Conservation (phyloP, 106 monocot species). For the Ottelia alismoides region DNA sequence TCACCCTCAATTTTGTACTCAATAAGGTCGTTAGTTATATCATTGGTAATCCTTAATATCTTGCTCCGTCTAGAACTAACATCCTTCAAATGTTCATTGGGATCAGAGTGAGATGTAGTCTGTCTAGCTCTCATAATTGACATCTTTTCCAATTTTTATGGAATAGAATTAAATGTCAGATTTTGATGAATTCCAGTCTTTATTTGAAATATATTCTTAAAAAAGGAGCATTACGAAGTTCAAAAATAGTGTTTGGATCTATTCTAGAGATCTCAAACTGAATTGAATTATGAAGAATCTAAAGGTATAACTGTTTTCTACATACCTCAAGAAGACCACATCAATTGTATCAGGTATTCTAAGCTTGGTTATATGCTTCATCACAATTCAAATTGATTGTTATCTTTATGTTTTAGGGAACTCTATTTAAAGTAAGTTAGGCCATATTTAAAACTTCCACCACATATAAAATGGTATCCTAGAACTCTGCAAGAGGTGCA, state of each 20-base stretch:
- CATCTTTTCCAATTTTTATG: not conserved
- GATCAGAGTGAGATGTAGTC: not conserved
- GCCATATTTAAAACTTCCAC: not conserved
- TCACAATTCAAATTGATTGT: no score
- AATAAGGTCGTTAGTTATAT: not conserved
- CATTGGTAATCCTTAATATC: not conserved
- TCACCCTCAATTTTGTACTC: not conserved
- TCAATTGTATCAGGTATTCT: not conserved
- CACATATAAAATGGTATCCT: no score
- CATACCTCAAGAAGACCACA: no score
- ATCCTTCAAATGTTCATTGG: not conserved
- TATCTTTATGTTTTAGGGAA: not conserved
- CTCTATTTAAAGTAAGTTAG: not conserved
- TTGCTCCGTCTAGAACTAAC: not conserved
- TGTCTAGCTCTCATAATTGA: not conserved
- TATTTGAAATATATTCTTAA: no score
- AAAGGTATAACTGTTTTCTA: not conserved
- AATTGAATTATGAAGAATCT: not conserved
- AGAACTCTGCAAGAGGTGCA: no score
- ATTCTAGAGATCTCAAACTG: not conserved
- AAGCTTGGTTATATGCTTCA: not conserved
- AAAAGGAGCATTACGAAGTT: no score
- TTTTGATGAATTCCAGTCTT: no score
- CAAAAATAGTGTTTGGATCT: not conserved
- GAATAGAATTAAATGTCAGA: not conserved